Conservation (phyloP, 2,329 filamentous ascomycete genomes). For the Beauveria pseudobassiana region DNA sequence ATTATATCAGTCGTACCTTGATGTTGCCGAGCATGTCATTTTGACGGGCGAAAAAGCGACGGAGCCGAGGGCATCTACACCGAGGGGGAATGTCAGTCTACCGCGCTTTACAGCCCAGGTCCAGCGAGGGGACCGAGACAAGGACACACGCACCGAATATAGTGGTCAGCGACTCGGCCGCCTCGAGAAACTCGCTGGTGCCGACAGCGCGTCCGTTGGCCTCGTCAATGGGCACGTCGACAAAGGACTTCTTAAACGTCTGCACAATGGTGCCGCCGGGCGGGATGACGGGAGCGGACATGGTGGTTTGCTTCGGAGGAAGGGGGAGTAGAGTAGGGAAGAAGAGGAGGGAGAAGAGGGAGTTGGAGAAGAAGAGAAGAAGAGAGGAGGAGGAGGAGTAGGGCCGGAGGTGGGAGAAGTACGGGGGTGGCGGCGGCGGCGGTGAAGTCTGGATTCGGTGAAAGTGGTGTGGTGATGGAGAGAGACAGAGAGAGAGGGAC, state of each 20-base stretch:
- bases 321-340: too few species aligned
- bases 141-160: conserved; percentile 63
- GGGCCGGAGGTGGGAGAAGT: too few species aligned
- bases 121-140: neutral
- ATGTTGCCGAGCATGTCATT: conserved; percentile 86
- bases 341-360: too few species aligned
- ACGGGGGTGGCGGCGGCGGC: too few species aligned
- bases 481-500: too few species aligned
- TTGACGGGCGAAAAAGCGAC: conserved; percentile 87
- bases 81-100: neutral
- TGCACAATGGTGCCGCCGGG: conserved; percentile 76
- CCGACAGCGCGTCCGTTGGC: conserved; percentile 69
- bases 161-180: conserved; percentile 75
- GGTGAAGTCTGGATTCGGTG: too few species aligned
- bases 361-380: too few species aligned
- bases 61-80: conserved; percentile 52
- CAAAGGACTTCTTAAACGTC: conserved; percentile 76
- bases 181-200: conserved; percentile 85
- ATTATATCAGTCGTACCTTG: conserved; percentile 50
- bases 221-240: conserved; percentile 68
- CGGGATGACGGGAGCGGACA: conserved; percentile 48
- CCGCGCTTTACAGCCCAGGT: neutral
- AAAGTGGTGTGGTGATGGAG: too few species aligned
- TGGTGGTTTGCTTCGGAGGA: conserved; percentile 25
- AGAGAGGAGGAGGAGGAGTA: too few species aligned